Percentiles rank a stretch among this genome's conserved stretches.
These are phyloP conservation scores for Bacidia gigantensis DNA, from an alignment of 495 filamentous ascomycete species.

Conservation along the genomic window DNA sequence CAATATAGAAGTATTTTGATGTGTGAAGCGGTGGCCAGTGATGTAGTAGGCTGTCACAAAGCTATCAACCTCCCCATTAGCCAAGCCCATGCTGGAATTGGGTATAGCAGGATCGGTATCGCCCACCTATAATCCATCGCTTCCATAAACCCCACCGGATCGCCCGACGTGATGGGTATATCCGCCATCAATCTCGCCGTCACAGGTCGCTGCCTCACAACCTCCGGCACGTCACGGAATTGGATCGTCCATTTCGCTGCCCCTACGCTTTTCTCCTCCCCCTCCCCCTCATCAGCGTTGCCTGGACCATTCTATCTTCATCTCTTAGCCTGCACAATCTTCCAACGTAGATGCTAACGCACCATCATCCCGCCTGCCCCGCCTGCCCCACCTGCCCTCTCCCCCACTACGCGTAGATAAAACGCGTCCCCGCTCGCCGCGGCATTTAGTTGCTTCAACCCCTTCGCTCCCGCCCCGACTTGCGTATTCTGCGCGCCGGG, in stretches of 20 bases:
- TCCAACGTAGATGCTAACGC: background rate
- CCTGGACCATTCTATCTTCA: background rate
- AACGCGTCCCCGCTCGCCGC: conserved; percentile 38
- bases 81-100: background rate
- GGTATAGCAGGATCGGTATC: background rate
- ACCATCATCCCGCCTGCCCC: background rate
- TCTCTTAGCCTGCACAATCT: background rate
- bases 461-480: conserved; percentile 31
- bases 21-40: conserved; percentile 35
- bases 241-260: conserved; percentile 32
- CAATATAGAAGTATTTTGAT: conserved; percentile 35
- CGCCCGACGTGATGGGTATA: conserved; percentile 29
- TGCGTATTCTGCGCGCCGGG: conserved; percentile 12
- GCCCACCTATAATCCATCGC: conserved; percentile 39
- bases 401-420: conserved; percentile 36
- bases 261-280: background rate
- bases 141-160: conserved; percentile 34
- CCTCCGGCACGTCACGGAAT: conserved; percentile 40
- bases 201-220: conserved; percentile 33
- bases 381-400: conserved; percentile 1
- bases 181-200: conserved; percentile 36
- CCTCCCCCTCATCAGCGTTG: conserved; percentile 1
- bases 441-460: conserved; percentile 26
- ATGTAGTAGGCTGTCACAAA: conserved; percentile 36
- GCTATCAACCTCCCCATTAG: conserved; percentile 17